Percentiles rank a stretch among this genome's conserved stretches.
Conservation (phyloP, 75 land plant species). For the Larix kaempferi region DNA sequence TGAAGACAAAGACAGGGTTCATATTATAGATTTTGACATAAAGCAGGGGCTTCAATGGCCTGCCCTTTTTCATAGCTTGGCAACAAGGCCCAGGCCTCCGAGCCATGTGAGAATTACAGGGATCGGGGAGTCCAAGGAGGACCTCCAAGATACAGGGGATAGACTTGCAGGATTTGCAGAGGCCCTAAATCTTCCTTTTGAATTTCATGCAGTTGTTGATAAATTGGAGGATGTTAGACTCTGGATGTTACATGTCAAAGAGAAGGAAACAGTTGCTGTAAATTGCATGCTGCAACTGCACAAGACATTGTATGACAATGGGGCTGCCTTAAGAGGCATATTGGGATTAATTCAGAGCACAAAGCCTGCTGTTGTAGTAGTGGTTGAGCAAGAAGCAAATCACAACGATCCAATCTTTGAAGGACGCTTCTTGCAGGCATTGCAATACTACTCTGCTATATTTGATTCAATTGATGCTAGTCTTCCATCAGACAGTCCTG, state of each 20-base stretch:
- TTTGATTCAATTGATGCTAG: slow-evolving; percentile 68
- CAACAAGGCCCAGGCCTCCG: slow-evolving; percentile 69
- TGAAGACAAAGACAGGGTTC: slow-evolving; percentile 81
- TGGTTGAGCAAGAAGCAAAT: slow-evolving; percentile 85
- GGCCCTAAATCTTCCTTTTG: slow-evolving; percentile 63
- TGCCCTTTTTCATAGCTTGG: slow-evolving; percentile 76
- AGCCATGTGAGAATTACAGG: slow-evolving; percentile 88
- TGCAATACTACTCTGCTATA: slow-evolving; percentile 75
- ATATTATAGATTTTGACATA: slow-evolving; percentile 91
- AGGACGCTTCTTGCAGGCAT: slow-evolving; percentile 52
- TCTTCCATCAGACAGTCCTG: slow-evolving; percentile 52
- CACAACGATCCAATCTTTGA: slow-evolving; percentile 54
- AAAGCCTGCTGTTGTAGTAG: slow-evolving; percentile 52
- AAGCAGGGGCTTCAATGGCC: slow-evolving; percentile 99
- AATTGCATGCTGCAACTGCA: slow-evolving; percentile 80
- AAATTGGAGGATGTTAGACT: slow-evolving; percentile 87
- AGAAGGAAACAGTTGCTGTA: slow-evolving; percentile 77
- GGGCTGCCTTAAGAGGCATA: slow-evolving; percentile 51
- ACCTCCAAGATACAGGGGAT: slow-evolving; percentile 82
- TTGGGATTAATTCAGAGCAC: slow-evolving; percentile 65
- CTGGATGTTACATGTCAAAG: slow-evolving; percentile 99
- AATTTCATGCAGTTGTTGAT: slow-evolving; percentile 89
- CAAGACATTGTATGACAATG: slow-evolving; percentile 46
- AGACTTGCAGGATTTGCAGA: slow-evolving; percentile 75
- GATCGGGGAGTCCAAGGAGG: slow-evolving; percentile 79